These are phyloP conservation scores for Chlamydomonas asymmetrica DNA, from an alignment of 139 green algal genomes.

Conservation along the genomic window DNA sequence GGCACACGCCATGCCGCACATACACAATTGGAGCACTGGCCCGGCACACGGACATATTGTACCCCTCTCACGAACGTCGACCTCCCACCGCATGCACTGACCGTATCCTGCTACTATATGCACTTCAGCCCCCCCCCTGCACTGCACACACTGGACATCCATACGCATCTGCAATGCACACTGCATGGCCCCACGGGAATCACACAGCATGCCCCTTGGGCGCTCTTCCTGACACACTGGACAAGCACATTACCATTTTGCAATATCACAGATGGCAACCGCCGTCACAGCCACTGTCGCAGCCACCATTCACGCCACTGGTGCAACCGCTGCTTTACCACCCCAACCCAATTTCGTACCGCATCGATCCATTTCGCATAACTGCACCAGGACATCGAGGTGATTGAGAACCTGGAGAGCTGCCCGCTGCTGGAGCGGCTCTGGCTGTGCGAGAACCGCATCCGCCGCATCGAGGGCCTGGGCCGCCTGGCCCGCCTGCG, in stretches of 20 bases:
- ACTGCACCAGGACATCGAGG: constrained; percentile 44
- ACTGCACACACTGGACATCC: too few relatives aligned
- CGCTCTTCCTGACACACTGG: background rate
- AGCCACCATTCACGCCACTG: background rate
- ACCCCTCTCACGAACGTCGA: too few relatives aligned
- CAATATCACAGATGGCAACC: background rate
- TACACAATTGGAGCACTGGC: too few relatives aligned
- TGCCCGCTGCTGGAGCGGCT: constrained; percentile 61
- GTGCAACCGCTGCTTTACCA: background rate
- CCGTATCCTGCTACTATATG: too few relatives aligned
- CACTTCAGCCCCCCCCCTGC: too few relatives aligned
- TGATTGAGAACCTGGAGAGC: constrained; percentile 57
- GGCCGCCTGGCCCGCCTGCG: constrained; percentile 35
- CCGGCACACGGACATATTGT: too few relatives aligned
- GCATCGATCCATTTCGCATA: background rate
- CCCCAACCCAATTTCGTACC: background rate
- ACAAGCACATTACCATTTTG: too few relatives aligned
- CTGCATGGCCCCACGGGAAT: too few relatives aligned
- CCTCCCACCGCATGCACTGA: too few relatives aligned
- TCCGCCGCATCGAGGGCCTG: constrained; percentile 58
- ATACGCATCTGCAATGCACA: too few relatives aligned
- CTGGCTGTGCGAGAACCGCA: constrained; percentile 69
- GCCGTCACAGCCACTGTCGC: background rate
- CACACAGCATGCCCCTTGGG: too few relatives aligned
- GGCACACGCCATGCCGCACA: too few relatives aligned